Base-by-base conservation (phyloP, 2,329 filamentous ascomycete genomes). In the Nothopassalora personata region DNA sequence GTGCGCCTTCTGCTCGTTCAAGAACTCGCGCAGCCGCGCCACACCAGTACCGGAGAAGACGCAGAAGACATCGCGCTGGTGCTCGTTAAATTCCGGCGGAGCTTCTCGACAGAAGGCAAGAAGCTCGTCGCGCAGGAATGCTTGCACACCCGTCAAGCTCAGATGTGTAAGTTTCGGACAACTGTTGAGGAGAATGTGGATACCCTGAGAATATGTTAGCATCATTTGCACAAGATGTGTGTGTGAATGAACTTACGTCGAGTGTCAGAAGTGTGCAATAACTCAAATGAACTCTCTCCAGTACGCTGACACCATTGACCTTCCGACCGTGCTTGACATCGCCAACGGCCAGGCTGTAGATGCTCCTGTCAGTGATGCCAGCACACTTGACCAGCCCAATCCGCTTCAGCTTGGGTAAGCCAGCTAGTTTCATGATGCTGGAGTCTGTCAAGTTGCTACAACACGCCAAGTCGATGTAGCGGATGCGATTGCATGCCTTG, bases 391-490 rank as follows among this genome's bases (percentile, higher is more conserved):
- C 94, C 55, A 99, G 77, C 0, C 94, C 94, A 61, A 99, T 96
- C 39, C 94, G 83, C 78, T 96, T 92, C 55, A 99, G 79, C 74
- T 99, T 99, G 3, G 94, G 94, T 5, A 99, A 81, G 13, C 85
- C 85, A 5, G 94, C 92, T 39, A 99, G 80, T 64, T 90, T 87
- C 62, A 83, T 88, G 15, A 99, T 88, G 23, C 92, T 97, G 10
- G 83, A 81, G 68, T 99, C 94, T 0, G 94, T 97, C 61, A 99
- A 79, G 67, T 90, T 87, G 13, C 83, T 84, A 75, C 94, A 99
- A 77, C 94, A 97, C n/a, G 94, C 94, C 47, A 99, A 79, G 72
- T 99, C 94, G 64, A 99, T 99, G 73, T 99, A 99, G 57, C 94
- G 85, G 66, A 99, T 97, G 27, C 94, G 86, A 70, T 93, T 97